Base-by-base conservation (phyloP, 176 grass and related monocot species). In the Carex cristatella region DNA sequence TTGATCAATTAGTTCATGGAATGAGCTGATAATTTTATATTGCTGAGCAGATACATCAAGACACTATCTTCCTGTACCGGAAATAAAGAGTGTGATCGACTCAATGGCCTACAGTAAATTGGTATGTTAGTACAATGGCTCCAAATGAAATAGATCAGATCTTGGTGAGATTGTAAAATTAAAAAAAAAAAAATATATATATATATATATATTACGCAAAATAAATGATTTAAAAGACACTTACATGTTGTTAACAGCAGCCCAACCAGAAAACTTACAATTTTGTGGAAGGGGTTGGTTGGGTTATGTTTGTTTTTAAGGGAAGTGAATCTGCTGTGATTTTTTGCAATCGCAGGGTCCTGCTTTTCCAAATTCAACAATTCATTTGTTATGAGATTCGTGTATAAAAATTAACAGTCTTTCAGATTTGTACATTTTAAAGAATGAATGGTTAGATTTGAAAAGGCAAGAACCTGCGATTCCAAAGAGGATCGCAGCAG, bases 81-180 rank as follows among this genome's bases (percentile, higher is more conserved):
- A 70, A 88, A 95, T 98, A 85, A 95, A 98, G 90, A 38, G 85
- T 78, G 88, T 98, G 18, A 98, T 98, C 62, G 91, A 98, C 94
- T 88, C 91, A 85, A 98, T 98, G 95, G 35, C 95, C 38, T 98
- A 93, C 81, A 98, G 91, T 86, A 98, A 98, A 89, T 79, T 98
- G 88, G 95, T 95, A 77, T 15, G 73, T 30, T 15, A 27, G 10
- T 76, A 32, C 31, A 76, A 14, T 53, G 8, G 9, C 19, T n/a
- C 71, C 3, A 76, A 55, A 51, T 77, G 23, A 4, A 73, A 73
- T 48, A 73, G 16, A 75, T 75, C 11, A 37, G 13, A 7, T 69
- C 19, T 13, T 51, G 4, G 5, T 53, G 71, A 53, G n/a, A 75
- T 75, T 75, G 16, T 75, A 30, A 6, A 76, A 76, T 30, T 1